Conservation (phyloP, 208 protist species). For the Acanthamoeba healyi region DNA sequence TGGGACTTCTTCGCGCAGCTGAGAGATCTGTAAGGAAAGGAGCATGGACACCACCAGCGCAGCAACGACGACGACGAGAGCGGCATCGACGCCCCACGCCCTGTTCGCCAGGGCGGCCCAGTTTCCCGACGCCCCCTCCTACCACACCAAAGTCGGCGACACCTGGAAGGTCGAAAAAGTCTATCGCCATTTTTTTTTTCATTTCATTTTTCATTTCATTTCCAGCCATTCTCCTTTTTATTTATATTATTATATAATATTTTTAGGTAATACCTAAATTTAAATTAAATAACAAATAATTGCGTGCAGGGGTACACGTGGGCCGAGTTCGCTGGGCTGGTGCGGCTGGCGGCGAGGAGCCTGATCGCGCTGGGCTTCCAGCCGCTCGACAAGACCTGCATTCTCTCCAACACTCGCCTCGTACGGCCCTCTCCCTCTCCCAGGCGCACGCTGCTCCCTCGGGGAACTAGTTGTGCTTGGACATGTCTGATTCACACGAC, state of each 20-base stretch:
- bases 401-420: slow-evolving; percentile 11
- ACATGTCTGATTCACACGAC: no score
- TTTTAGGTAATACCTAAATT: neutral
- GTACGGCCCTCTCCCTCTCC: neutral
- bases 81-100: neutral
- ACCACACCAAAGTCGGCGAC: slow-evolving; percentile 22
- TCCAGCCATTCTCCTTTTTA: neutral
- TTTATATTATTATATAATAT: neutral
- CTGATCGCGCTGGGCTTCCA: neutral
- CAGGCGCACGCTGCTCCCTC: no score
- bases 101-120: neutral
- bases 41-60: neutral
- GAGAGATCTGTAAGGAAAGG: no score
- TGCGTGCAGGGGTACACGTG: neutral
- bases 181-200: neutral
- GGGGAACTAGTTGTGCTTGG: no score
- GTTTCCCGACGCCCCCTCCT: slow-evolving; percentile 6
- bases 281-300: neutral
- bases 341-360: neutral
- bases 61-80: no score
- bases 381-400: neutral
- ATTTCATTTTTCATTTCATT: neutral
- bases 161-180: neutral
- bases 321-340: neutral
- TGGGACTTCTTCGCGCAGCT: no score